These are phyloP conservation scores for Zoysia japonica DNA, from an alignment of 176 grass and related monocot genomes.

Conservation along the genomic window DNA sequence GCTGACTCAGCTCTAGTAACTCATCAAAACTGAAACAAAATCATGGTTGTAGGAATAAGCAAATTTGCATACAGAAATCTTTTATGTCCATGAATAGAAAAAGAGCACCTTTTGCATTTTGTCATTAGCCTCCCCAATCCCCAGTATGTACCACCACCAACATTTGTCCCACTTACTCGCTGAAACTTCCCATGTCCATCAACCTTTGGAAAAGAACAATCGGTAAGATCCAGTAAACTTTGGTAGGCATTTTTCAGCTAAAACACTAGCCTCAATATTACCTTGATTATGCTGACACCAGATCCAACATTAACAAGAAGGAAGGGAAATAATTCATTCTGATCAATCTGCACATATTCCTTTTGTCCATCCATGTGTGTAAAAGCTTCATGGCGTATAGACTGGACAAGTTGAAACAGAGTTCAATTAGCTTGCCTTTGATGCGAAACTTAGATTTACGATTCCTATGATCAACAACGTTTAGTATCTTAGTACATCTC, in stretches of 20 bases:
- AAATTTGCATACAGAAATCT: slow-evolving; percentile 27
- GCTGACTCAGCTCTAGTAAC: slow-evolving; percentile 94
- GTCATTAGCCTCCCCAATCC: slow-evolving; percentile 95
- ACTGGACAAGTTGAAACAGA: slow-evolving; percentile 44
- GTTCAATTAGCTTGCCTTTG: slow-evolving; percentile 9
- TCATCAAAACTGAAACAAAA: slow-evolving; percentile 88
- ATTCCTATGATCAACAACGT: background rate
- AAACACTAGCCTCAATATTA: slow-evolving; percentile 39
- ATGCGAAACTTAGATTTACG: slow-evolving; percentile 19
- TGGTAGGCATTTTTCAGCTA: background rate
- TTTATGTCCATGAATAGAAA: slow-evolving; percentile 24
- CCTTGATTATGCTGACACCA: slow-evolving; percentile 99
- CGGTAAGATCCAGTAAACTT: slow-evolving; percentile 28
- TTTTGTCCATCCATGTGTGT: slow-evolving; percentile 99
- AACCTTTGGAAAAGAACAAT: slow-evolving; percentile 66
- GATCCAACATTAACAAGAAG: slow-evolving; percentile 99
- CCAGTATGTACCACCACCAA: slow-evolving; percentile 97
- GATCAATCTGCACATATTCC: slow-evolving; percentile 93
- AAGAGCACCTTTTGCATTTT: slow-evolving; percentile 84
- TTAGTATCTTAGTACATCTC: slow-evolving; percentile 7
- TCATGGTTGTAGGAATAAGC: slow-evolving; percentile 15
- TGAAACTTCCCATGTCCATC: slow-evolving; percentile 95
- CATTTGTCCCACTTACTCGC: slow-evolving; percentile 98
- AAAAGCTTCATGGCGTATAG: slow-evolving; percentile 99
- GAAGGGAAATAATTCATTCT: slow-evolving; percentile 93